Evolutionary conservation across 1,139 yeast genomes (phyloP).

Genomic region (Diutina sp.): DNA sequence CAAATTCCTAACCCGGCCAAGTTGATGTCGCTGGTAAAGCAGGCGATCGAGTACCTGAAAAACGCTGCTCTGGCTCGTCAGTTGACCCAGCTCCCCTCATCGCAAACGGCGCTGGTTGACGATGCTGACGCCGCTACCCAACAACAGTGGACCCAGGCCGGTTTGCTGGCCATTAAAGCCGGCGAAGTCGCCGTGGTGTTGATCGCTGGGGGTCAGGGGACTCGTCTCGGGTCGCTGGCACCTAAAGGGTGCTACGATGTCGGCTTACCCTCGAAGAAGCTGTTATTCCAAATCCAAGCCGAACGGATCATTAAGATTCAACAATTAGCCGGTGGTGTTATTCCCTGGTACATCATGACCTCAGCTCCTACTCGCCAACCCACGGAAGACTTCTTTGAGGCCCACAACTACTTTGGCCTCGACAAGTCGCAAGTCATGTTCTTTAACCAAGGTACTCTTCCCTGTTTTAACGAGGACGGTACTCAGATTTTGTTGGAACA

Average conservation of each 20-base stretch:
- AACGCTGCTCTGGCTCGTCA: slow-evolving; percentile 16
- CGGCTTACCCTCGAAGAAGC: slow-evolving; percentile 69
- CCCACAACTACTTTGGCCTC: slow-evolving; percentile 62
- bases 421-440: slow-evolving; percentile 46
- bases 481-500: slow-evolving; percentile 52
- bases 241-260: slow-evolving; percentile 95
- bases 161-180: slow-evolving; percentile 53
- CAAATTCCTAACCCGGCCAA: slow-evolving; percentile 27
- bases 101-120: slow-evolving; percentile 37
- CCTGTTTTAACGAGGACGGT: slow-evolving; percentile 72
- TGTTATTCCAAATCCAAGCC: slow-evolving; percentile 87
- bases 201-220: slow-evolving; percentile 98
- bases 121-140: slow-evolving; percentile 12
- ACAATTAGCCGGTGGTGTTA: slow-evolving; percentile 32
- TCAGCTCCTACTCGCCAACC: slow-evolving; percentile 73
- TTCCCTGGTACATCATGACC: slow-evolving; percentile 94
- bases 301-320: slow-evolving; percentile 65
- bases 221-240: slow-evolving; percentile 74
- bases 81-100: slow-evolving; percentile 38
- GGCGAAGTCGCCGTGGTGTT: slow-evolving; percentile 80
- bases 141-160: slow-evolving; percentile 40
- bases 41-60: slow-evolving; percentile 32
- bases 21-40: slow-evolving; percentile 30
- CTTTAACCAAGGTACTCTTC: slow-evolving; percentile 91
- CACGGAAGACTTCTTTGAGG: slow-evolving; percentile 61